Evolutionary conservation across 2,329 filamentous ascomycete species (phyloP).

Genomic region (Colletotrichum brevisporum): DNA sequence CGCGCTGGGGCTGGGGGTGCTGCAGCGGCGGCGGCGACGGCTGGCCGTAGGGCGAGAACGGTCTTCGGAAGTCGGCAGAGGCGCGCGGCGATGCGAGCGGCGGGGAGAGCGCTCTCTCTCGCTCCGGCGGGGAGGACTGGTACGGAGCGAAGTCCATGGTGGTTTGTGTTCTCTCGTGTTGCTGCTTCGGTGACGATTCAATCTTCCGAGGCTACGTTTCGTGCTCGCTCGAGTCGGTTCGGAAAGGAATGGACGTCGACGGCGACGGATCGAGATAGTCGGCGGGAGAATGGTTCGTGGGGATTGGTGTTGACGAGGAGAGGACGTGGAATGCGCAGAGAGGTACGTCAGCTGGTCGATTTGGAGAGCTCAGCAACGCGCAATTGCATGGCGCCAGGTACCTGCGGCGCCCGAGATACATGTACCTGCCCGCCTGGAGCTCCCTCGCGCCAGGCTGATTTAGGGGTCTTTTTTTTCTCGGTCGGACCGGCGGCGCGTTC

Average conservation of each 20-base stretch:
- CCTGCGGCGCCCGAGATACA: background rate
- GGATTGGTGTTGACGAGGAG: constrained; percentile 1
- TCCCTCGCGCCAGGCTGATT: constrained; percentile 20
- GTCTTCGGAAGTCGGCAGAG: constrained; percentile 68
- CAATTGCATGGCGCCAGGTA: constrained; percentile 32
- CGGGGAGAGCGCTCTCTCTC: constrained; percentile 84
- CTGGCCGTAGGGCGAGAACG: constrained; percentile 64
- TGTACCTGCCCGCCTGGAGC: constrained; percentile 1
- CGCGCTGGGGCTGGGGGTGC: constrained; percentile 70
- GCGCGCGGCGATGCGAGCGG: constrained; percentile 68
- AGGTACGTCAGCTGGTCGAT: constrained; percentile 31
- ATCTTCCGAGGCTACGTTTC: background rate
- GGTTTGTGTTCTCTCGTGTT: constrained; percentile 4
- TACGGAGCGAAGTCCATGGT: constrained; percentile 96
- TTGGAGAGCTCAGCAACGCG: constrained; percentile 36
- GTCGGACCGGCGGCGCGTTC: constrained; percentile 26
- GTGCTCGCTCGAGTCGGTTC: background rate
- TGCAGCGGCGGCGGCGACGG: constrained; percentile 61
- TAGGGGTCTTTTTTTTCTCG: constrained; percentile 29
- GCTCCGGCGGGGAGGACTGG: constrained; percentile 91
- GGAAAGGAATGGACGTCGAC: constrained; percentile 24
- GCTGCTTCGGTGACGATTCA: background rate
- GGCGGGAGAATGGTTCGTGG: background rate
- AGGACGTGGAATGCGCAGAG: background rate
- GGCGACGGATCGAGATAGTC: background rate